Base-by-base conservation (phyloP, 352 stramenopile genomes). In the Thalassiosira mediterranea region DNA sequence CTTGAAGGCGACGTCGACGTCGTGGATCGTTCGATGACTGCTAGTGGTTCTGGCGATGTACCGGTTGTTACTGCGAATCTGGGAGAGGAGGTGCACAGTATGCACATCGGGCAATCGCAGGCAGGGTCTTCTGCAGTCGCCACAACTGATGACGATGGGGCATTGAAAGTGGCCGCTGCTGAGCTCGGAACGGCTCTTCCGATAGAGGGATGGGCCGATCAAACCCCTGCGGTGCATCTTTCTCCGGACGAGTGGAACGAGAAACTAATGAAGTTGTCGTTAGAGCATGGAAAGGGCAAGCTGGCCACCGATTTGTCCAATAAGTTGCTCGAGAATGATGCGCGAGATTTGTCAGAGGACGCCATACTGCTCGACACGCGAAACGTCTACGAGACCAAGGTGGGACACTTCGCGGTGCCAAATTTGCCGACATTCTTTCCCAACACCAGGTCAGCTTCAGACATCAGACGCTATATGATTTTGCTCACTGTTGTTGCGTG, bases 341-440 rank as follows among this genome's bases (percentile, higher is more conserved):
- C 5, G 21, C 5, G 17, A 10, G 44, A n/a, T 10, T 40, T 8
- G 4, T 7, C 4, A 7, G 19, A 38, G 7, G 49, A 40, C 4
- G 49, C 21, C 8, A 66, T 91, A 31, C 53, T 93, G 10, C 40
- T 93, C 11, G 87, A 93, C 65, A 73, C 84, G 29, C 73, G 87
- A 13, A 93, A 91, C 66, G 70, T 90, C 1, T 93, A 91, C 49
- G 87, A 93, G 74, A 79, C 61, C 1, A 73, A 72, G 17, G 75
- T 93, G 15, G 87, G 87, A 4, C 72, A 87, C 64, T 91, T 93
- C 75, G 57, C 44, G 1, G 77, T 81, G 3, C 72, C 77, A 0
- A 69, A 79, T 49, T 44, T 84, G 0, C 37, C 56, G 0, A 91
- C 88, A 0, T 46, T 93, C 5, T 72, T 93, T 17, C 87, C 88